These are phyloP conservation scores for Mycosphaerella sp. DNA, from an alignment of 2,329 filamentous ascomycete genomes.

Conservation along the genomic window DNA sequence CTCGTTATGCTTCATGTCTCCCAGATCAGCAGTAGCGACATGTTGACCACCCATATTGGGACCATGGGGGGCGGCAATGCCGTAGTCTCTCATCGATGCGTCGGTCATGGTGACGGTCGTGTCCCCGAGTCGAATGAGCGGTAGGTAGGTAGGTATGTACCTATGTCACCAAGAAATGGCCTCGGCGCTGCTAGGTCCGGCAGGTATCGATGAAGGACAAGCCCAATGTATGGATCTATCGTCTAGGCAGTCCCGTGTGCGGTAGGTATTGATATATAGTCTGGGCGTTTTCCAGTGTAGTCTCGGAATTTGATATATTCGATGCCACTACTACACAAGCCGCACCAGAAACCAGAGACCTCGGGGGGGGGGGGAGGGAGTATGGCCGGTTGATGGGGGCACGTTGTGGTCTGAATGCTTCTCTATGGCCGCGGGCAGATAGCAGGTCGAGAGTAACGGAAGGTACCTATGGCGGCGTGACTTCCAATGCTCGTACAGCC, in stretches of 20 bases:
- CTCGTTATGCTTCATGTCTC: slow-evolving; percentile 52
- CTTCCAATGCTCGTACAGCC: not conserved
- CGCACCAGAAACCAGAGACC: not conserved
- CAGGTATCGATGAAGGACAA: not conserved
- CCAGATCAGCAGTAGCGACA: slow-evolving; percentile 38
- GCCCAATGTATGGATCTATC: not conserved
- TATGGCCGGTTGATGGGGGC: not conserved
- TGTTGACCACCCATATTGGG: slow-evolving; percentile 42
- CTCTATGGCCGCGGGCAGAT: slow-evolving; percentile 2
- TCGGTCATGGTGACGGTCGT: slow-evolving; percentile 22
- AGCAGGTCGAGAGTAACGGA: not conserved
- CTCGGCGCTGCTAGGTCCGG: not conserved
- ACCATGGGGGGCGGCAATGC: slow-evolving; percentile 44
- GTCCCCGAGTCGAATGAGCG: not conserved
- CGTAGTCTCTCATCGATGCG: slow-evolving; percentile 43
- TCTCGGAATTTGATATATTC: not conserved
- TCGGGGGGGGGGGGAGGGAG: not conserved
- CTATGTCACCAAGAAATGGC: not conserved
- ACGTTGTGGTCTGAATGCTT: slow-evolving; percentile 2
- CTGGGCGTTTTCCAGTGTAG: not conserved
- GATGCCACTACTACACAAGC: too few relatives aligned
- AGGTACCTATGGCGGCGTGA: not conserved
- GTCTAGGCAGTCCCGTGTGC: not conserved
- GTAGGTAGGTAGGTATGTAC: not conserved
- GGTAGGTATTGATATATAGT: not conserved